These are phyloP conservation scores for apple (Malus domestica) DNA, from an alignment of 306 rosid species.

Conservation along the genomic window DNA sequence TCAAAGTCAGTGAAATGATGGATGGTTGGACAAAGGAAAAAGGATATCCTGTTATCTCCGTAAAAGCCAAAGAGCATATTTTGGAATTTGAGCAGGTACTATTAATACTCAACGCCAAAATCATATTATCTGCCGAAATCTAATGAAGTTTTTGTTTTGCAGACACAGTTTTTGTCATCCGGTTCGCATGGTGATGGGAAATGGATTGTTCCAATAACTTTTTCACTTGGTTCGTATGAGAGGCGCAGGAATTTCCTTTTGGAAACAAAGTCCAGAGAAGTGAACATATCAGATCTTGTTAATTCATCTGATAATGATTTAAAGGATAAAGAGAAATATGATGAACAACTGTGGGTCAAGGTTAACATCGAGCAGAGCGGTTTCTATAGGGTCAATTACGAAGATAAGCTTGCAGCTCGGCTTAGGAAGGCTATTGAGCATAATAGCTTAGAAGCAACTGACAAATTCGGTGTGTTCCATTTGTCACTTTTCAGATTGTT, in stretches of 20 bases:
- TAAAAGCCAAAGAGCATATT: conserved; percentile 24
- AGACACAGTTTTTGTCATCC: conserved; percentile 47
- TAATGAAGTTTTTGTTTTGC: conserved; percentile 24
- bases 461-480: conserved; percentile 41
- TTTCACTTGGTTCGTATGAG: conserved; percentile 42
- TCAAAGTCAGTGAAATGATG: conserved; percentile 44
- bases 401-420: conserved; percentile 41
- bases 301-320: conserved; percentile 10
- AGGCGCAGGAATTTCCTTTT: conserved; percentile 34
- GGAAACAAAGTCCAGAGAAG: conserved; percentile 27
- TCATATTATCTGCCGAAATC: not conserved
- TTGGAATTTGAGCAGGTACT: conserved; percentile 54
- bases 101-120: not conserved
- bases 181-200: conserved; percentile 33
- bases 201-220: conserved; percentile 55
- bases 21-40: conserved; percentile 51
- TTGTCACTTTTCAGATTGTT: not conserved
- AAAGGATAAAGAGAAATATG: conserved; percentile 13
- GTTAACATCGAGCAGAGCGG: conserved; percentile 48
- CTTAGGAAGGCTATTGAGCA: conserved; percentile 42
- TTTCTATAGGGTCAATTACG: conserved; percentile 58
- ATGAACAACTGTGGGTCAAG: conserved; percentile 44
- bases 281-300: conserved; percentile 39
- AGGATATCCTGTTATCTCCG: conserved; percentile 60
- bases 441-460: conserved; percentile 37